These are phyloP conservation scores for Hymenoscyphus fraxineus DNA, from an alignment of 2,329 filamentous ascomycete species.

Conservation along the genomic window DNA sequence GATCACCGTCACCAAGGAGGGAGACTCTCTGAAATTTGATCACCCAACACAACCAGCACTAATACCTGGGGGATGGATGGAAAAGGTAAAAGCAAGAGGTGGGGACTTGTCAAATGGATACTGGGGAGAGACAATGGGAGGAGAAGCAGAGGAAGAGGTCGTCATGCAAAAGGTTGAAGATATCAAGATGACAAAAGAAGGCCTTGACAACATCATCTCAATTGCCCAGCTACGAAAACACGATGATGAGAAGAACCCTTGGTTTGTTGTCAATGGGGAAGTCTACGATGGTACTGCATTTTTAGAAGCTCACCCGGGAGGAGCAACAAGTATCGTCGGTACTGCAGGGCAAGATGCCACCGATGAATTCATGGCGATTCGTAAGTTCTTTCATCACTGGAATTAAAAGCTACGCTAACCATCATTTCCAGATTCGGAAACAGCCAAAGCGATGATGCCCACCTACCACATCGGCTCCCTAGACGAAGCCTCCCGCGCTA, in stretches of 20 bases:
- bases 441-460: slow-evolving; percentile 85
- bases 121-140: slow-evolving; percentile 72
- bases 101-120: slow-evolving; percentile 76
- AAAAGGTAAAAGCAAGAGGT: slow-evolving; percentile 76
- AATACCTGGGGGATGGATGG: slow-evolving; percentile 87
- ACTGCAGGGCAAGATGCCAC: slow-evolving; percentile 78
- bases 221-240: slow-evolving; percentile 71
- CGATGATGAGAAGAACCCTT: slow-evolving; percentile 61
- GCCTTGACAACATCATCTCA: slow-evolving; percentile 58
- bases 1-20: slow-evolving; percentile 69
- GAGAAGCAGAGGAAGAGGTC: slow-evolving; percentile 43
- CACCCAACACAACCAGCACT: slow-evolving; percentile 81
- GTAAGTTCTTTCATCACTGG: slow-evolving; percentile 49
- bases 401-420: background rate
- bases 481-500: slow-evolving; percentile 53
- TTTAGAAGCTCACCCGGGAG: slow-evolving; percentile 78
- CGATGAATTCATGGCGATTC: slow-evolving; percentile 89
- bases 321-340: slow-evolving; percentile 76
- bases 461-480: slow-evolving; percentile 80
- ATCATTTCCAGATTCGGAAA: slow-evolving; percentile 71
- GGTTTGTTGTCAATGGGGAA: slow-evolving; percentile 85
- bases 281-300: slow-evolving; percentile 85
- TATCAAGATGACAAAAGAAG: slow-evolving; percentile 73
- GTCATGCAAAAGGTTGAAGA: slow-evolving; percentile 55
- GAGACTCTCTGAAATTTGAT: slow-evolving; percentile 67